Conservation (phyloP, 2,329 filamentous ascomycete species). For the Cercospora sp. region DNA sequence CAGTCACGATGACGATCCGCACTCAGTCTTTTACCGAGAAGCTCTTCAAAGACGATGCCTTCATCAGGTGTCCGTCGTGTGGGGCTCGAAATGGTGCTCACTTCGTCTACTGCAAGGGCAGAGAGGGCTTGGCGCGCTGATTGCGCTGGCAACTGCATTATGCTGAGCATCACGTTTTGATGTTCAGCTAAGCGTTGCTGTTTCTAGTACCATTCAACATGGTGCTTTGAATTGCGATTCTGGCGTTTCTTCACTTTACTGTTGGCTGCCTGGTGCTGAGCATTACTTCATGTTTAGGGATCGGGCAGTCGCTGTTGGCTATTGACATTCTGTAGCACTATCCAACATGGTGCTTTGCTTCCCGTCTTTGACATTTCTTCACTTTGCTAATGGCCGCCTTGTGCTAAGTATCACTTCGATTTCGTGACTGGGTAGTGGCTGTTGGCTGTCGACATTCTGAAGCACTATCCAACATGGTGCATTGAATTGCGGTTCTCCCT, state of each 20-base stretch:
- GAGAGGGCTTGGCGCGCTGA: background rate
- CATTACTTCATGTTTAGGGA: background rate
- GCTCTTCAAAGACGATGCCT: slow-evolving; percentile 10
- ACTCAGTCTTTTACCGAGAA: background rate
- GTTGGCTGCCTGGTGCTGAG: background rate
- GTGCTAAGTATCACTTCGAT: background rate
- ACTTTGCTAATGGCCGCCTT: background rate
- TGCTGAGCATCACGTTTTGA: background rate
- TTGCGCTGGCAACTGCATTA: background rate
- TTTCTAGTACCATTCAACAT: background rate
- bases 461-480: background rate
- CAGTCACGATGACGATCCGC: background rate
- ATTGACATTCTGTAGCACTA: background rate
- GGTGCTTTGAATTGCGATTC: background rate
- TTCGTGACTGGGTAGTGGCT: background rate
- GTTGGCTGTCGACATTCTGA: background rate
- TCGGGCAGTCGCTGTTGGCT: background rate
- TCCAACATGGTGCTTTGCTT: background rate
- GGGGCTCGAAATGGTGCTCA: slow-evolving; percentile 11
- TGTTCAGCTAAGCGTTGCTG: background rate
- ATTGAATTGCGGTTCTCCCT: background rate
- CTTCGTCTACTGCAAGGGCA: slow-evolving; percentile 8
- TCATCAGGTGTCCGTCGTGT: slow-evolving; percentile 11
- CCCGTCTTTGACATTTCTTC: background rate
- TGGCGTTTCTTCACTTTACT: background rate